Percentiles rank a stretch among this genome's conserved stretches.
Conservation (phyloP, 1,284 basidiomycete species). For the Cryptococcus deneoformans region DNA sequence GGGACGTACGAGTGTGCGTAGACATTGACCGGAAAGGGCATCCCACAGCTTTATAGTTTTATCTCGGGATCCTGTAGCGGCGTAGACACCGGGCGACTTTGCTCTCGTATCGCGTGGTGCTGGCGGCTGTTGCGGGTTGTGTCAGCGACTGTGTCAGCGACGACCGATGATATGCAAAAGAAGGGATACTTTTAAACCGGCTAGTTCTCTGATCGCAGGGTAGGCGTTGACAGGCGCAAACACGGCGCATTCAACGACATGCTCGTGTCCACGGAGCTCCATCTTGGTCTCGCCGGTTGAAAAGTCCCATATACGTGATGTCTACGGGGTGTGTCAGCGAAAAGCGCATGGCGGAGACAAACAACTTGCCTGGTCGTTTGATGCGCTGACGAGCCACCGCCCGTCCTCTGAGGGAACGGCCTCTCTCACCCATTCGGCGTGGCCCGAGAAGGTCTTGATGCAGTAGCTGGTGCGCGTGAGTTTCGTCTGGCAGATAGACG, state of each 20-base stretch:
- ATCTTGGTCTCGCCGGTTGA: conserved; percentile 71
- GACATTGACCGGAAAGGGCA: conserved; percentile 66
- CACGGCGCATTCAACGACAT: conserved; percentile 76
- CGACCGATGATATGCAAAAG: background rate
- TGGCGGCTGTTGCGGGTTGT: conserved; percentile 23
- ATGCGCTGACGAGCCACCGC: conserved; percentile 69
- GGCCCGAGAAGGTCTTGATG: conserved; percentile 60
- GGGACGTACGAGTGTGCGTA: conserved; percentile 60
- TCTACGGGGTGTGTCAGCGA: conserved; percentile 54
- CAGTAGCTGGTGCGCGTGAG: conserved; percentile 53
- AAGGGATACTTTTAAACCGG: conserved; percentile 61
- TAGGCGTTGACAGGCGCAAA: conserved; percentile 77
- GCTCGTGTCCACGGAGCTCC: conserved; percentile 83
- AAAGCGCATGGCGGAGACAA: background rate
- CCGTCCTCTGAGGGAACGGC: conserved; percentile 72
- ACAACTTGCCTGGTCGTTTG: conserved; percentile 72
- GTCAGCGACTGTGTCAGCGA: conserved; percentile 16
- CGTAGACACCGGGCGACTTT: conserved; percentile 56
- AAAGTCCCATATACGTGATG: conserved; percentile 75
- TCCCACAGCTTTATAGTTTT: conserved; percentile 75
- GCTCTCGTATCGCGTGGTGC: conserved; percentile 30
- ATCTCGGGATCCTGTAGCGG: conserved; percentile 75
- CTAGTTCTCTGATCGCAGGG: conserved; percentile 70
- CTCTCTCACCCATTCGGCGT: conserved; percentile 69
- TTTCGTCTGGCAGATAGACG: background rate